Evolutionary conservation across 257 asterid genomes (phyloP).

Genomic region (Scutellaria baicalensis): DNA sequence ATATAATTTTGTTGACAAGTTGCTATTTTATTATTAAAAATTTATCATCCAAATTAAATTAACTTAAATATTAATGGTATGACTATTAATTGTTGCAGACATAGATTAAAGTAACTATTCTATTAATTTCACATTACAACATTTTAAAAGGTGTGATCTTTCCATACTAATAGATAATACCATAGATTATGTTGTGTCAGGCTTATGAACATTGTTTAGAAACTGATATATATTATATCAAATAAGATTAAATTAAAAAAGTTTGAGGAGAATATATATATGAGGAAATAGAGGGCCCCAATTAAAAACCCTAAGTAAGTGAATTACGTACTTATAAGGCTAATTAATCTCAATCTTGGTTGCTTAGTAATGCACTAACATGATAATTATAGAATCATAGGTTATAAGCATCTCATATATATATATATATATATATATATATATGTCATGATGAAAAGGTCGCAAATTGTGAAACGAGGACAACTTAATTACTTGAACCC

Average conservation of each 20-base stretch:
- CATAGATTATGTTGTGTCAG: no score
- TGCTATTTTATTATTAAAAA: no score
- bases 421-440: no score
- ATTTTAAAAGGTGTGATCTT: no score
- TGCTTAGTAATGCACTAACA: constrained; percentile 8
- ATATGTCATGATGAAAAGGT: constrained; percentile 9
- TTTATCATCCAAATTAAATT: no score
- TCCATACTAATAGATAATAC: no score
- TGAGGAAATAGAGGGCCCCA: background rate
- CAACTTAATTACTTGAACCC: background rate
- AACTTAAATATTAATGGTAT: no score
- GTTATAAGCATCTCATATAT: constrained; percentile 17
- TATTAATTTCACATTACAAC: no score
- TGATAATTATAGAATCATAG: background rate
- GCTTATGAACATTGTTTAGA: background rate
- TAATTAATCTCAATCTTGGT: constrained; percentile 11
- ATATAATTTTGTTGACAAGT: no score
- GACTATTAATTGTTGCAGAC: no score
- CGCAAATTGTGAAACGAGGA: background rate
- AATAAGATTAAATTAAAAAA: background rate
- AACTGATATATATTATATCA: background rate
- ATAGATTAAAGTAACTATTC: no score
- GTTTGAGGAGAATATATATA: background rate
- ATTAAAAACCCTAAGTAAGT: background rate
- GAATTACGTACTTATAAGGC: background rate